Evolutionary conservation across 192 early-diverging fungal species (phyloP).

Genomic region (Coemansia sp.): DNA sequence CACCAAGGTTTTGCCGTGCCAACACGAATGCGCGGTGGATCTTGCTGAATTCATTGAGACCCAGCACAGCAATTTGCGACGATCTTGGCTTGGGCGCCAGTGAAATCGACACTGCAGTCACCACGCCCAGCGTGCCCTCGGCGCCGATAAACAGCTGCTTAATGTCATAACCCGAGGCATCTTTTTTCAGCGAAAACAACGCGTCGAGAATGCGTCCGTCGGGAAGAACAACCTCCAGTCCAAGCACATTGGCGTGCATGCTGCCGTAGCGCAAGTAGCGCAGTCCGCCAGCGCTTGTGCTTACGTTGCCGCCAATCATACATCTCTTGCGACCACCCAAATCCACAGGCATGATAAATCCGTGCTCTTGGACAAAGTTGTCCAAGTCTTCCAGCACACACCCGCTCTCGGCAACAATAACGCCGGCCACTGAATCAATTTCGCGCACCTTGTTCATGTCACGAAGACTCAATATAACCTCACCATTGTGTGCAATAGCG

Average conservation of each 20-base stretch:
- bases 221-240: slow-evolving; percentile 89
- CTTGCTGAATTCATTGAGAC: slow-evolving; percentile 70
- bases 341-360: slow-evolving; percentile 93
- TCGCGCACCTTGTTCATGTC: slow-evolving; percentile 77
- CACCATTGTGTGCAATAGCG: slow-evolving; percentile 86
- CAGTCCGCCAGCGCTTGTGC: slow-evolving; percentile 96
- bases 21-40: slow-evolving; percentile 80
- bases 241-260: slow-evolving; percentile 91
- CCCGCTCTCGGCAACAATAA: slow-evolving; percentile 86
- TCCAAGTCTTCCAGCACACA: slow-evolving; percentile 88
- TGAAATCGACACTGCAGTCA: slow-evolving; percentile 87
- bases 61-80: slow-evolving; percentile 76
- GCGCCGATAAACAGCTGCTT: slow-evolving; percentile 99
- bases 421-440: slow-evolving; percentile 75
- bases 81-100: slow-evolving; percentile 72
- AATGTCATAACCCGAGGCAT: slow-evolving; percentile 95
- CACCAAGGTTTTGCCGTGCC: slow-evolving; percentile 79
- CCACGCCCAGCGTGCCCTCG: slow-evolving; percentile 93
- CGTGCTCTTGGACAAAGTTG: slow-evolving; percentile 73
- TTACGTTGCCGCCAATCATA: slow-evolving; percentile 97
- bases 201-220: slow-evolving; percentile 88
- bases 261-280: slow-evolving; percentile 93
- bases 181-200: slow-evolving; percentile 87
- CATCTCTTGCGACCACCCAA: slow-evolving; percentile 82
- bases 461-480: slow-evolving; percentile 76